A percentile compares a stretch with the other conserved stretches of the same genome.
phyloP scores from a whole-genome alignment of 1,284 basidiomycete genomes.

The Sporisorium exsertum region DNA sequence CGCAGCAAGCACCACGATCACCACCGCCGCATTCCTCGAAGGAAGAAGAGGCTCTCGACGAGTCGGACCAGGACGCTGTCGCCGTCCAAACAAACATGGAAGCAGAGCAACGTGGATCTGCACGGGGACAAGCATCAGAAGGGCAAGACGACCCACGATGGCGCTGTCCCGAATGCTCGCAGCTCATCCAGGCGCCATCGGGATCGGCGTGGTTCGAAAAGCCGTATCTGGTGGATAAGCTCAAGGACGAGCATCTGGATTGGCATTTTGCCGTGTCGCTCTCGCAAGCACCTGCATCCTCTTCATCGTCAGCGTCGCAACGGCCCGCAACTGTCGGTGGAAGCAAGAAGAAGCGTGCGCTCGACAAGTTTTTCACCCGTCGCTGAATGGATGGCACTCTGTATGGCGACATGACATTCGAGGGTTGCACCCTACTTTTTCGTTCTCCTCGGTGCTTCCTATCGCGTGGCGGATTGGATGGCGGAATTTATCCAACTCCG shows the following conservation, averaged over 20 bases:
- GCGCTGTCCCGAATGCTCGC: slow-evolving; percentile 53
- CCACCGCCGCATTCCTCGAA: neutral
- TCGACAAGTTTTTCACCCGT: slow-evolving; percentile 39
- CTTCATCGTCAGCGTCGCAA: neutral
- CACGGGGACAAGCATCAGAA: slow-evolving; percentile 8
- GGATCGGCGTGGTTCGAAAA: slow-evolving; percentile 41
- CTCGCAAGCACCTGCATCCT: slow-evolving; percentile 29
- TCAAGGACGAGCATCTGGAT: slow-evolving; percentile 58
- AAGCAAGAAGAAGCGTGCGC: slow-evolving; percentile 37
- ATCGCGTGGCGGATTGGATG: slow-evolving; percentile 6
- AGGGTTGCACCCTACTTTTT: slow-evolving; percentile 37
- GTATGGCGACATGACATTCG: slow-evolving; percentile 1
- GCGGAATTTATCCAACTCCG: slow-evolving; percentile 17
- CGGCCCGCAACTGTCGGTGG: neutral
- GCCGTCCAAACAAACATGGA: neutral
- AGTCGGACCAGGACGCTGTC: neutral
- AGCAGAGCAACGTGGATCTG: neutral
- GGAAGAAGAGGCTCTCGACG: neutral
- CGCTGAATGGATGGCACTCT: slow-evolving; percentile 1
- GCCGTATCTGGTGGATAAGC: slow-evolving; percentile 41
- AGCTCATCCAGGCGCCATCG: slow-evolving; percentile 30
- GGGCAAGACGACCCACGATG: slow-evolving; percentile 35
- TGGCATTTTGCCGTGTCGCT: slow-evolving; percentile 61
- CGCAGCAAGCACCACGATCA: slow-evolving; percentile 7
- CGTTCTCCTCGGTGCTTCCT: neutral